These are phyloP conservation scores for Ogataea thermomethanolica DNA, from an alignment of 805 yeast genomes.

Conservation along the genomic window DNA sequence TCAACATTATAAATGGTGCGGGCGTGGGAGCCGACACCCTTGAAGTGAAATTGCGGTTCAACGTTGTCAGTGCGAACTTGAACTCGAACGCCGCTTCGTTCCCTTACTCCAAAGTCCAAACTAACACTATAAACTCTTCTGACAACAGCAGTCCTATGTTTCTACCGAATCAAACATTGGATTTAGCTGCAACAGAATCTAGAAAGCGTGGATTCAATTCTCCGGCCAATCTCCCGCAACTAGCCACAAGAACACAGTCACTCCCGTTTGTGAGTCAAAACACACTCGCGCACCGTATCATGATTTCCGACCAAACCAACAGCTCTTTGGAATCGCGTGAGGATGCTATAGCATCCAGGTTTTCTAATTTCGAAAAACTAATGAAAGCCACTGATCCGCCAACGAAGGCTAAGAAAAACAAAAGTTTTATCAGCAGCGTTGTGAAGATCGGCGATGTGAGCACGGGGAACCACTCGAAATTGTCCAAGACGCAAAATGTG, in stretches of 20 bases:
- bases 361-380: conserved; percentile 29
- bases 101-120: neutral
- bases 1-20: conserved; percentile 40
- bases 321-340: conserved; percentile 25
- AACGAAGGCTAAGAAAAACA: conserved; percentile 29
- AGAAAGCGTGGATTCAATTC: conserved; percentile 5
- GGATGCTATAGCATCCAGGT: conserved; percentile 29
- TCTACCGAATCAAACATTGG: conserved; percentile 1
- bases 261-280: conserved; percentile 32
- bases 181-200: conserved; percentile 1
- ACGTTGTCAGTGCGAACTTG: conserved; percentile 11
- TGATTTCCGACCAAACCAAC: conserved; percentile 25
- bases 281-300: conserved; percentile 32
- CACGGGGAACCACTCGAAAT: conserved; percentile 13
- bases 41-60: conserved; percentile 54
- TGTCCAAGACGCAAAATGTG: conserved; percentile 6
- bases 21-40: conserved; percentile 42
- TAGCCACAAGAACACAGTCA: conserved; percentile 36
- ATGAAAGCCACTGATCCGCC: conserved; percentile 26
- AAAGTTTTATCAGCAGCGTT: conserved; percentile 30
- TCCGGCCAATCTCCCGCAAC: conserved; percentile 21
- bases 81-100: neutral
- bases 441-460: conserved; percentile 31
- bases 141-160: conserved; percentile 9
- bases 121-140: neutral